A percentile compares a stretch with the other conserved stretches of the same genome.
phyloP scores from a whole-genome alignment of 225 moss, liverwort and hornwort genomes.

The Climacium dendroides region DNA sequence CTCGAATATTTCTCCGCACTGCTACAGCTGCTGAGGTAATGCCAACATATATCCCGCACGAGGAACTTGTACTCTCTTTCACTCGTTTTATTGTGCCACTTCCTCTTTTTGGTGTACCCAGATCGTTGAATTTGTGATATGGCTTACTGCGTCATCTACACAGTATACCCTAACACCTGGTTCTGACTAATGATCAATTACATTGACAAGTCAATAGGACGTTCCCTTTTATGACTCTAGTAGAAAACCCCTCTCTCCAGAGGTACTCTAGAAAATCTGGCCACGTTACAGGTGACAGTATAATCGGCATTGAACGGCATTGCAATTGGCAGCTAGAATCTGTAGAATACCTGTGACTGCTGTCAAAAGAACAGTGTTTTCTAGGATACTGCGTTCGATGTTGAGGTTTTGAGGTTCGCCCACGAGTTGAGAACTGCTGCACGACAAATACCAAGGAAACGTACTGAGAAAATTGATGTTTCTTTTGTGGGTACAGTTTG shows the following conservation, averaged over 20 bases:
- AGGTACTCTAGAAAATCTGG: neutral
- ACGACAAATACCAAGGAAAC: neutral
- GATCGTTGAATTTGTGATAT: neutral
- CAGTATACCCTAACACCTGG: neutral
- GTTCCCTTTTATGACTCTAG: neutral
- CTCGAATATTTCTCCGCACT: constrained; percentile 84
- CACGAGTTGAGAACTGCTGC: neutral
- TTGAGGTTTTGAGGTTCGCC: neutral
- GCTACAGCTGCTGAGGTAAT: constrained; percentile 84
- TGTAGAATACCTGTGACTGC: neutral
- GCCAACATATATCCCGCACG: neutral
- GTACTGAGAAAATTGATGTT: neutral
- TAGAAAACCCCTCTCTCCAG: neutral
- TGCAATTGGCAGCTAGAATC: neutral
- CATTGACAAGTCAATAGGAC: neutral
- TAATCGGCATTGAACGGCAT: neutral
- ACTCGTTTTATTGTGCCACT: neutral
- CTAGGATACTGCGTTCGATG: neutral
- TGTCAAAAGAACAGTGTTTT: neutral
- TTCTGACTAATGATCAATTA: neutral
- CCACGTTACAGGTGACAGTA: neutral
- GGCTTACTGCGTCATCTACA: neutral
- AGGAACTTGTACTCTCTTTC: neutral
- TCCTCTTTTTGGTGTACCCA: neutral
- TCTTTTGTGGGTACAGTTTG: constrained; percentile 60